Evolutionary conservation across 495 filamentous ascomycete species (phyloP).

Genomic region (Hypoxylon crocopeplum): DNA sequence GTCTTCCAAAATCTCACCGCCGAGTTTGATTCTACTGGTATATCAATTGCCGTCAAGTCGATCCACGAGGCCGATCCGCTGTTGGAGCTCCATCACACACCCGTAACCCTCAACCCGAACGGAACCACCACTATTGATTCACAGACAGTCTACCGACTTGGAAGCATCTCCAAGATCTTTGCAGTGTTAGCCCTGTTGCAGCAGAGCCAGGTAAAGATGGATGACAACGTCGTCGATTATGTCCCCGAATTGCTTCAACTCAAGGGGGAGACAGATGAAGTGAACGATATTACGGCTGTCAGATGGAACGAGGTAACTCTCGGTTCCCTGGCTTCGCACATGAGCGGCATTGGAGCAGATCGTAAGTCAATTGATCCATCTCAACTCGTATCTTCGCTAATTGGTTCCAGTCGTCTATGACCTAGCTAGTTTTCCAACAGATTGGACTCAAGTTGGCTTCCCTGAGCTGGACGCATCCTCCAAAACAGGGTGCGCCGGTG

Average conservation of each 20-base stretch:
- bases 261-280: conserved; percentile 33
- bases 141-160: conserved; percentile 58
- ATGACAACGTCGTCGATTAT: conserved; percentile 55
- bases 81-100: conserved; percentile 45
- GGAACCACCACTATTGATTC: conserved; percentile 46
- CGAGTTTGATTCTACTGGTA: conserved; percentile 36
- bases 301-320: conserved; percentile 50
- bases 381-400: background rate
- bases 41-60: conserved; percentile 46
- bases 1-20: conserved; percentile 26
- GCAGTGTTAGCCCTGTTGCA: conserved; percentile 53
- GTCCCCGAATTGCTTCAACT: conserved; percentile 49
- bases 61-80: conserved; percentile 43
- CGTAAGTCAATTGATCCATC: conserved; percentile 27
- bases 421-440: conserved; percentile 34
- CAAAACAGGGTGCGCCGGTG: conserved; percentile 42
- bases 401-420: conserved; percentile 36
- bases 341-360: conserved; percentile 46
- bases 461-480: conserved; percentile 37
- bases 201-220: conserved; percentile 45
- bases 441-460: conserved; percentile 41
- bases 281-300: conserved; percentile 39
- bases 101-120: conserved; percentile 32
- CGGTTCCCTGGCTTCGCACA: conserved; percentile 45
- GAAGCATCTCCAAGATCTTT: conserved; percentile 61